Evolutionary conservation across 495 filamentous ascomycete genomes (phyloP).

Genomic region (Aspergillus nidulans): DNA sequence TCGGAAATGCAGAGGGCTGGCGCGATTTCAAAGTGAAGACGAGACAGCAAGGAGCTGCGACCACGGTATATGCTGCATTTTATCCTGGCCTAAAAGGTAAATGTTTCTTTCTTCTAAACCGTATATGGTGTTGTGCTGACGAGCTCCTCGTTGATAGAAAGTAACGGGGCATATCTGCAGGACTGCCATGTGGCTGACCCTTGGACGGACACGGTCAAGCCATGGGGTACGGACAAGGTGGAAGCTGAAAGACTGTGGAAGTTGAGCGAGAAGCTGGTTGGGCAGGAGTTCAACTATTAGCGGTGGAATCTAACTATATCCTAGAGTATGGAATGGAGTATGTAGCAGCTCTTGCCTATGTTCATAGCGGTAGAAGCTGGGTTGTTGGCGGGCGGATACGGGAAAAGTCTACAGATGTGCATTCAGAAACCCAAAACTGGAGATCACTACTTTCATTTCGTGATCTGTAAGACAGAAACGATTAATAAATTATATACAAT

Average conservation of each 20-base stretch:
- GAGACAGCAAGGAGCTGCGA: conserved; percentile 50
- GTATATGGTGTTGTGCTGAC: conserved; percentile 21
- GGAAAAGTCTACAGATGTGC: too few species aligned
- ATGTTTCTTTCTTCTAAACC: conserved; percentile 25
- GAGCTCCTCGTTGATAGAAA: conserved; percentile 2
- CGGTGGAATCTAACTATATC: too few species aligned
- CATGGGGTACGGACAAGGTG: background rate
- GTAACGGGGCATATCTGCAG: conserved; percentile 2
- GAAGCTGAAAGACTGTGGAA: conserved; percentile 8
- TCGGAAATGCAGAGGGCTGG: conserved; percentile 30
- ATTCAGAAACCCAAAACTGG: too few species aligned
- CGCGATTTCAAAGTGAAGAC: conserved; percentile 35
- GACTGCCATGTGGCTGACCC: conserved; percentile 1
- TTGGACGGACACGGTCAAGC: conserved; percentile 1
- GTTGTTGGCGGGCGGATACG: too few species aligned
- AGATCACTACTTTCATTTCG: too few species aligned
- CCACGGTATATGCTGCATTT: conserved; percentile 53
- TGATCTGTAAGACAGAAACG: too few species aligned
- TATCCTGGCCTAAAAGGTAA: conserved; percentile 47
- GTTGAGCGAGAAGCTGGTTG: conserved; percentile 1
- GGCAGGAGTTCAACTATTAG: background rate
- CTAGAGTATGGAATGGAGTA: background rate
- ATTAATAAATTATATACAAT: background rate
- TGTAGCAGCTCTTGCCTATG: too few species aligned
- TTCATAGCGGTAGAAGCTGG: too few species aligned